Evolutionary conservation across 306 rosid species (phyloP), one percentile per base, ranked within the genome.

Genomic region (Rosa rugosa): DNA sequence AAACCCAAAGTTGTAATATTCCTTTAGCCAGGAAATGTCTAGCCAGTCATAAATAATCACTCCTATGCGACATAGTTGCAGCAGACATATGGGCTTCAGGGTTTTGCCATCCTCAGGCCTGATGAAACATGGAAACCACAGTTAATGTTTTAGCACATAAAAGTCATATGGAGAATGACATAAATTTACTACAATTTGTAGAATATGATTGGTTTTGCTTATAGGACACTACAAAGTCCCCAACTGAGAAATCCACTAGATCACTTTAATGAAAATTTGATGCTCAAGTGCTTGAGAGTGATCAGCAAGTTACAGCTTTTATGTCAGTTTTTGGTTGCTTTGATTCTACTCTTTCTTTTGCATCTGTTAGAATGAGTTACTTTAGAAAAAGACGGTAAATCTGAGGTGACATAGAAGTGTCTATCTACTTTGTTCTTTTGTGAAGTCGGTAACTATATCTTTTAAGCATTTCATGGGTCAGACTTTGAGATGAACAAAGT

Each of bases 31-130:
- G 45, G 93, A 20, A 78, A 96, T 89, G 87, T 93, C 92, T 16
- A 96, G 79, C 99, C 99, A 96, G 71, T 96, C 99, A 38, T 96
- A 96, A 41, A 96, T 80, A 38, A 93, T 90, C 75, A 89, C 98
- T 22, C 98, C 98, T 71, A 96, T 49, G 73, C 98, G 98, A 83
- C 93, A 93, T 23, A 91, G 51, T 78, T 93, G 98, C 75, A 96
- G 88, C 83, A 96, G 94, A 84, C 87, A 83, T 25, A 96, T 36
- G 53, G 97, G 73, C 77, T 91, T 96, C 97, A 96, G 20, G 67
- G 92, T 79, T 77, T 80, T 87, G 69, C 99, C 97, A 80, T 93
- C 99, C 86, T 91, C 96, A 75, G 98, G 91, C 83, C 99, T 95
- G 87, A 45, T 2, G 76, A 85, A 74, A 84, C 78, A n/a, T 38